Conservation (phyloP, 257 asterid species). For the Parsonsia alboflavescens region DNA sequence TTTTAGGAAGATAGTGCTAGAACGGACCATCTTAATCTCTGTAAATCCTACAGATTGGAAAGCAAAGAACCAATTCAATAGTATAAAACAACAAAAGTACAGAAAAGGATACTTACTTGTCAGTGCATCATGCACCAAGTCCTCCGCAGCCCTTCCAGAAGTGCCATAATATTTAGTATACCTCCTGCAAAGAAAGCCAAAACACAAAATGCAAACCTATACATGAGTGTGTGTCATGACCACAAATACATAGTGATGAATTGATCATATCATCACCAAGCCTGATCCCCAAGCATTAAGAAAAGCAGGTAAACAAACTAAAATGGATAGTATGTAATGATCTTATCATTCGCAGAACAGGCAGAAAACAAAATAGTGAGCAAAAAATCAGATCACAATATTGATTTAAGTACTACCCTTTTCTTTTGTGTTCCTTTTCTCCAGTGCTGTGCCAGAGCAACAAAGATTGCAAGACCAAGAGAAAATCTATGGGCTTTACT, state of each 20-base stretch:
- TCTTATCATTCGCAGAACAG: neutral
- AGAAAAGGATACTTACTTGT: slow-evolving; percentile 57
- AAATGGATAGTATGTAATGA: neutral
- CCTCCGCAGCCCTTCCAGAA: slow-evolving; percentile 74
- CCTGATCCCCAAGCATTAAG: neutral
- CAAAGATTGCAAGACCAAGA: neutral
- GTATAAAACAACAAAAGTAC: slow-evolving; percentile 1
- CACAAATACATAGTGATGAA: neutral
- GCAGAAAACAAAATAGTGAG: neutral
- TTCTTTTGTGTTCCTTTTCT: too few relatives aligned
- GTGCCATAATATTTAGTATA: slow-evolving; percentile 94
- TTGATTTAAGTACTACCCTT: neutral
- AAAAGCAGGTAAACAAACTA: neutral
- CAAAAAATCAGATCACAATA: neutral
- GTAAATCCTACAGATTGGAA: neutral
- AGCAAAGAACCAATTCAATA: neutral
- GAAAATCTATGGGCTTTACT: neutral
- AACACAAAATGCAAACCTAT: slow-evolving; percentile 8
- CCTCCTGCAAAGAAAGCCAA: slow-evolving; percentile 59
- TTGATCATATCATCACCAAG: neutral
- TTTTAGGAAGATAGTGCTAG: neutral
- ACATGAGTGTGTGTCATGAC: neutral
- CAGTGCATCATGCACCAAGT: slow-evolving; percentile 88
- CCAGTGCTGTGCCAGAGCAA: neutral
- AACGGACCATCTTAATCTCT: neutral